These are phyloP conservation scores for Thermoascus crustaceus DNA, from an alignment of 2,329 filamentous ascomycete species.

Conservation along the genomic window DNA sequence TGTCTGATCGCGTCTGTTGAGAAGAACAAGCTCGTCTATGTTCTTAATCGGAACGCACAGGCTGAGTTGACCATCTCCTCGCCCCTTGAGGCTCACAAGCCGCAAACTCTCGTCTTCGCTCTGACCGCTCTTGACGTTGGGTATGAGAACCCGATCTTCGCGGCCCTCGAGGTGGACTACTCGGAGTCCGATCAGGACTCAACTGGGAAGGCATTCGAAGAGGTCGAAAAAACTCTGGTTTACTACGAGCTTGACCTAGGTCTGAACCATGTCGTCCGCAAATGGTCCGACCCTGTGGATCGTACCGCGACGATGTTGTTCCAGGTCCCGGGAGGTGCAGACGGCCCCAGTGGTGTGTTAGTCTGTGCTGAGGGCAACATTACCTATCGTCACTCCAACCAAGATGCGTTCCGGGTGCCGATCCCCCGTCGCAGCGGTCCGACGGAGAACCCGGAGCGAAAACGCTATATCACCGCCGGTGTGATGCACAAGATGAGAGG, in stretches of 20 bases:
- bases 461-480: constrained; percentile 76
- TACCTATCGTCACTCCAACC: constrained; percentile 94
- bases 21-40: constrained; percentile 99
- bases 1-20: constrained; percentile 90
- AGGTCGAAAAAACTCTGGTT: constrained; percentile 81
- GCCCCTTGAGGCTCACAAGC: constrained; percentile 89
- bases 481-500: constrained; percentile 98
- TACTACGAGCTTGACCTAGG: constrained; percentile 98
- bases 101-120: constrained; percentile 81
- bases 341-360: constrained; percentile 88
- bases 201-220: constrained; percentile 69
- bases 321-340: constrained; percentile 86
- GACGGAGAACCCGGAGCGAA: constrained; percentile 85
- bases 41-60: constrained; percentile 89
- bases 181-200: constrained; percentile 85
- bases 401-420: constrained; percentile 77
- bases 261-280: constrained; percentile 91
- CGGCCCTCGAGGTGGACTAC: constrained; percentile 88
- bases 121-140: constrained; percentile 86
- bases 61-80: constrained; percentile 95
- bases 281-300: constrained; percentile 92
- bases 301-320: constrained; percentile 83
- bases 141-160: constrained; percentile 95
- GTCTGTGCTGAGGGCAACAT: constrained; percentile 93
- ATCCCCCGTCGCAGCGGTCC: constrained; percentile 80